A percentile compares a stretch with the other conserved stretches of the same genome.
Evolutionary conservation across 208 protist genomes (phyloP).

Genomic region (Strigomonas oncopelti): DNA sequence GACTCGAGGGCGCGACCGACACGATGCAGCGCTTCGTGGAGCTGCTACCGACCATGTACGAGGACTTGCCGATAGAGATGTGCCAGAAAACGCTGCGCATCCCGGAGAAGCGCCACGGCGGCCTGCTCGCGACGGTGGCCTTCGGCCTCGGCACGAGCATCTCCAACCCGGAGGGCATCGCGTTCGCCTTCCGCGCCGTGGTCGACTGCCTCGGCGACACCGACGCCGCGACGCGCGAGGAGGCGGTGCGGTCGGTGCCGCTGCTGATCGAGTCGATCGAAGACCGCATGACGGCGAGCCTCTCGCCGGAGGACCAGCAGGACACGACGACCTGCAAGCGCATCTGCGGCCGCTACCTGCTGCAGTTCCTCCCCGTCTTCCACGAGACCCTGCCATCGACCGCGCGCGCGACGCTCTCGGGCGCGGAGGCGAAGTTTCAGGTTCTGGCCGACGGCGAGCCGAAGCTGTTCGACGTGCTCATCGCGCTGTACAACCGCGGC

Average conservation of each 20-base stretch:
- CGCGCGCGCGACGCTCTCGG: slow-evolving; percentile 52
- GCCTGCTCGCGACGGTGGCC: slow-evolving; percentile 64
- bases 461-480: slow-evolving; percentile 78
- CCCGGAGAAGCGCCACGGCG: slow-evolving; percentile 57
- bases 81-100: slow-evolving; percentile 62
- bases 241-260: slow-evolving; percentile 59
- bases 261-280: slow-evolving; percentile 65
- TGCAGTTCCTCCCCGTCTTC: slow-evolving; percentile 78
- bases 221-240: slow-evolving; percentile 29
- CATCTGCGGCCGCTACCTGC: slow-evolving; percentile 71
- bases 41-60: slow-evolving; percentile 37
- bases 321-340: slow-evolving; percentile 82
- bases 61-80: slow-evolving; percentile 52
- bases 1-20: slow-evolving; percentile 47
- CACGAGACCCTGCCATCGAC: slow-evolving; percentile 56
- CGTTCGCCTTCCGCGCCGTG: slow-evolving; percentile 54
- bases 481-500: slow-evolving; percentile 83
- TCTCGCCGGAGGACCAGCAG: slow-evolving; percentile 69
- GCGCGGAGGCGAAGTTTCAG: slow-evolving; percentile 51
- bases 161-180: slow-evolving; percentile 70
- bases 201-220: slow-evolving; percentile 72
- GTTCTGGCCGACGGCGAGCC: slow-evolving; percentile 75
- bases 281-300: slow-evolving; percentile 44
- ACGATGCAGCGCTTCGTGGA: slow-evolving; percentile 68
- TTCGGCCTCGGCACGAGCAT: slow-evolving; percentile 60